Evolutionary conservation across 495 filamentous ascomycete species (phyloP).

Genomic region (Coniosporium apollinis): DNA sequence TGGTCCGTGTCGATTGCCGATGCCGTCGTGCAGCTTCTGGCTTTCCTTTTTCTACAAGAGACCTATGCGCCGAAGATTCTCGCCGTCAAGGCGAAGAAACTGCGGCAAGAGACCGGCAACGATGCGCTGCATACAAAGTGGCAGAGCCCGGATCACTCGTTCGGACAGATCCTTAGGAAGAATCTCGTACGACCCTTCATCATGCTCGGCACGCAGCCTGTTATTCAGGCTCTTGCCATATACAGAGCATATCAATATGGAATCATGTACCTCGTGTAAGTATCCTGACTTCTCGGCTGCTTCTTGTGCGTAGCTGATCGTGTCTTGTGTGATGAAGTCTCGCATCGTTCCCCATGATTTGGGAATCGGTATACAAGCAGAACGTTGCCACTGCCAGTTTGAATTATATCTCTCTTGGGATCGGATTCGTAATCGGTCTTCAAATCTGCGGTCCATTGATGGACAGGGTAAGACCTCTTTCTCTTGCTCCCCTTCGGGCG

Average conservation of each 20-base stretch:
- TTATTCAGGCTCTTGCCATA: constrained; percentile 30
- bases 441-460: constrained; percentile 14
- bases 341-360: constrained; percentile 45
- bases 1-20: constrained; percentile 39
- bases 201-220: constrained; percentile 29
- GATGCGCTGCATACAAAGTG: constrained; percentile 40
- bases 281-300: too few relatives aligned
- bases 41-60: constrained; percentile 48
- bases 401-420: constrained; percentile 25
- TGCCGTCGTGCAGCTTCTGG: constrained; percentile 41
- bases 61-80: constrained; percentile 54
- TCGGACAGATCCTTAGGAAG: constrained; percentile 25
- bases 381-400: constrained; percentile 16
- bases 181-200: constrained; percentile 25
- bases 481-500: too few relatives aligned
- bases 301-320: too few relatives aligned
- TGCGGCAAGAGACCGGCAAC: constrained; percentile 48
- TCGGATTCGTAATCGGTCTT: constrained; percentile 23
- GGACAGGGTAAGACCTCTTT: too few relatives aligned
- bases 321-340: too few relatives aligned
- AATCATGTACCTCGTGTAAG: constrained; percentile 52
- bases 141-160: constrained; percentile 26
- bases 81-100: constrained; percentile 30
- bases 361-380: constrained; percentile 26
- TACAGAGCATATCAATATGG: constrained; percentile 51